These are phyloP conservation scores for Colletotrichum trifolii DNA, from an alignment of 2,329 filamentous ascomycete genomes.

Conservation along the genomic window DNA sequence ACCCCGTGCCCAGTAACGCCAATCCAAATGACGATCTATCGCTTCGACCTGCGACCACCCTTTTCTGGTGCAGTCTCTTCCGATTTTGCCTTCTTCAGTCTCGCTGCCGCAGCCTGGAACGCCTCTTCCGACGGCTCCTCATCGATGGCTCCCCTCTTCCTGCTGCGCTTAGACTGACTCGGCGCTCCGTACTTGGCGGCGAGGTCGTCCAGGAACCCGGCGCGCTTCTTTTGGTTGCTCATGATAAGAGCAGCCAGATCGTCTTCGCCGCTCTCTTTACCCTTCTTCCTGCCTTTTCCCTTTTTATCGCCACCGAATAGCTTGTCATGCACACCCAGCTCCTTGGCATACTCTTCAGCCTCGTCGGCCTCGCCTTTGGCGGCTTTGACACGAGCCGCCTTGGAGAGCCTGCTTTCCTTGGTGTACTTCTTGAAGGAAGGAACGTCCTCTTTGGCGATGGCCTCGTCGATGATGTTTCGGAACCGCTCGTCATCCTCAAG, in stretches of 20 bases:
- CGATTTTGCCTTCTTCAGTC: slow-evolving; percentile 52
- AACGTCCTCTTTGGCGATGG: slow-evolving; percentile 78
- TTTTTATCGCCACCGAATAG: slow-evolving; percentile 66
- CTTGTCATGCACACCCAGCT: slow-evolving; percentile 79
- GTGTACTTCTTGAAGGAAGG: slow-evolving; percentile 75
- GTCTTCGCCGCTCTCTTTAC: slow-evolving; percentile 58
- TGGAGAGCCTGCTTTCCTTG: slow-evolving; percentile 76
- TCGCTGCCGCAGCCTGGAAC: slow-evolving; percentile 67
- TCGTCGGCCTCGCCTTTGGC: slow-evolving; percentile 77
- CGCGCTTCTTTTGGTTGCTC: slow-evolving; percentile 73
- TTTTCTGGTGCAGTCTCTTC: slow-evolving; percentile 32
- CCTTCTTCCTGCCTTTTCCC: slow-evolving; percentile 50
- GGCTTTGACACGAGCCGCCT: slow-evolving; percentile 66
- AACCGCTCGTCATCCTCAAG: slow-evolving; percentile 89
- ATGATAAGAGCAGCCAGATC: slow-evolving; percentile 80
- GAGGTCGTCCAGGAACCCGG: slow-evolving; percentile 76
- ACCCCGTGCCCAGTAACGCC: slow-evolving; percentile 23
- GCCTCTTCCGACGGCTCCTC: slow-evolving; percentile 73
- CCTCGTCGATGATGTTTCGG: slow-evolving; percentile 81
- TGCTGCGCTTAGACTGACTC: slow-evolving; percentile 58
- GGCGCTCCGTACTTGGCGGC: slow-evolving; percentile 78
- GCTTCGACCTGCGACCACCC: slow-evolving; percentile 18
- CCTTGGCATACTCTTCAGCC: slow-evolving; percentile 79
- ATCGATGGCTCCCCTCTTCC: slow-evolving; percentile 68
- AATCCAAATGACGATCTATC: slow-evolving; percentile 14